phyloP scores from a whole-genome alignment of 106 monocot species.

The Dendrobium chrysotoxum region DNA sequence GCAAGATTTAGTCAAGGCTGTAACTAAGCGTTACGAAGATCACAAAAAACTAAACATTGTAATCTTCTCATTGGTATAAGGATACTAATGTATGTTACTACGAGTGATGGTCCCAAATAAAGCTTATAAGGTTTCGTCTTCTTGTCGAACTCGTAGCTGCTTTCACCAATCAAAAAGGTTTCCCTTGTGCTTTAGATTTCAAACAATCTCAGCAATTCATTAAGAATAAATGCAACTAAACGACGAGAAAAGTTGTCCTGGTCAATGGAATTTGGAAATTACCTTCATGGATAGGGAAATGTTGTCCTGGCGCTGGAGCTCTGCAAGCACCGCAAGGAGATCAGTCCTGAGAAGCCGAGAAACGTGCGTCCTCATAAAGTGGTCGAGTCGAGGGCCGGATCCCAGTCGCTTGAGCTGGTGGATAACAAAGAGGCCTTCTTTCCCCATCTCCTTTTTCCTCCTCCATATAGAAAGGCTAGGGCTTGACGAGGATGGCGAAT shows the following conservation, averaged over 20 bases:
- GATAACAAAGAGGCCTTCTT: conserved; percentile 90
- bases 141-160: no score
- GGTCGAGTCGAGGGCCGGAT: conserved; percentile 37
- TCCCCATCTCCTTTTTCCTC: conserved; percentile 99
- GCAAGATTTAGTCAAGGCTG: no score
- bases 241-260: neutral
- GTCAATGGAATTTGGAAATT: neutral
- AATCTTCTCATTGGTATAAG: no score
- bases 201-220: neutral
- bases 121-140: no score
- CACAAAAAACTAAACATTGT: no score
- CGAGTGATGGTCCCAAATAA: no score
- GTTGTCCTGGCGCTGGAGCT: conserved; percentile 85
- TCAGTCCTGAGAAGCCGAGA: conserved; percentile 82
- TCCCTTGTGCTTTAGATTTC: neutral
- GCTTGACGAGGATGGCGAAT: conserved; percentile 35
- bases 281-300: conserved; percentile 83
- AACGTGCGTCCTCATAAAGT: conserved; percentile 76
- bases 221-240: neutral
- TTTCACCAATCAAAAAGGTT: neutral
- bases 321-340: conserved; percentile 79
- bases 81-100: no score
- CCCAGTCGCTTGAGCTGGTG: conserved; percentile 79
- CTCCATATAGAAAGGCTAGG: conserved; percentile 96
- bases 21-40: no score